Base-by-base conservation (phyloP, 768 basidiomycete genomes). In the Leccinum truebloodii region DNA sequence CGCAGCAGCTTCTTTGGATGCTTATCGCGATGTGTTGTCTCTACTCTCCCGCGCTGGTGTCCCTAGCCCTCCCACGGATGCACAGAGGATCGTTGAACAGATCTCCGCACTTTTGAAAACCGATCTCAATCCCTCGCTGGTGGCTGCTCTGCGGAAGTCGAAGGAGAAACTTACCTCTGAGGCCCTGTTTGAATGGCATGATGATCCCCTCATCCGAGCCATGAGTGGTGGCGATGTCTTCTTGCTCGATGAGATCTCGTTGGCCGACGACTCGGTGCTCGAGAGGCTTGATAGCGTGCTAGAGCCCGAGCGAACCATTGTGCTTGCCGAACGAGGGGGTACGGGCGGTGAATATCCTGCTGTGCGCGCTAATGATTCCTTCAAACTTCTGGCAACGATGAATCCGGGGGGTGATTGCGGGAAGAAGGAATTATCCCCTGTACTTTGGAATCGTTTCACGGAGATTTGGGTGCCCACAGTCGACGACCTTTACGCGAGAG, bases 321-420 rank as follows among this genome's bases (percentile, higher is more conserved):
- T 97, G 6, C 83, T 99, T 12, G 97, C 97, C 1, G 97, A 99
- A 73, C 89, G 88, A 52, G 94, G 95, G 1, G 94, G 93, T 10
- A 83, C 82, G 49, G 84, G 88, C 63, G 78, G 84, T 12, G 87
- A 87, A 34, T 80, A 88, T 63, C 84, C 88, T 32, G 80, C 81
- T 7, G 46, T 28, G 26, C 77, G 75, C 20, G 95, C 94, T 8
- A 72, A 77, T 6, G 76, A 81, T 4, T 76, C 76, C 1, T 99
- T 99, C 81, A 89, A 95, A 71, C 85, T 99, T 39, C 80, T 98
- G 1, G 94, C 97, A 3, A 98, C 97, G 6, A 99, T 99, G 97
- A 99, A 99, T 72, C 97, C 97, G 0, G 97, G 97, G 20, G 97
- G 97, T 14, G 97, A 99, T 69, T 98, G 95, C 67, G 97, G 97